Evolutionary conservation across 495 filamentous ascomycete genomes (phyloP).

Genomic region (Darksidea phi): DNA sequence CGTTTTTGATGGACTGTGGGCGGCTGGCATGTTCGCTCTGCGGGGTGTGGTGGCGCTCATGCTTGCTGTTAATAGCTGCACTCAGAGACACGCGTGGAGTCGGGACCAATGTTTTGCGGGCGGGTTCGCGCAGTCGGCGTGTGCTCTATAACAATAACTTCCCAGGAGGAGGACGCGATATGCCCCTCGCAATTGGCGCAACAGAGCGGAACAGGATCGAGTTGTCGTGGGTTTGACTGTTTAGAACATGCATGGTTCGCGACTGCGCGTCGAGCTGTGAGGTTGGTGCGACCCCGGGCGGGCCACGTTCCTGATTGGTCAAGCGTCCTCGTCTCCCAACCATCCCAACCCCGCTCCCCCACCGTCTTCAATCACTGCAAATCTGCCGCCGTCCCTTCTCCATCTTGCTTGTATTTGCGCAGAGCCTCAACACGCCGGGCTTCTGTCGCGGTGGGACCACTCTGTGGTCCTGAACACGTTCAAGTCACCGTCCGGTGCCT

Average conservation of each 20-base stretch:
- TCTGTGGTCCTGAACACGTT: too few species aligned
- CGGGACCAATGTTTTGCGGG: background rate
- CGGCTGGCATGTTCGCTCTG: conserved; percentile 8
- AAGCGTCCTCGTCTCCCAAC: too few species aligned
- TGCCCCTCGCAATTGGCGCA: background rate
- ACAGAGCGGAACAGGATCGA: background rate
- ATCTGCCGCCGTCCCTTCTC: too few species aligned
- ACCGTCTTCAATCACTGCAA: too few species aligned
- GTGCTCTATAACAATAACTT: background rate
- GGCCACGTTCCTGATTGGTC: too few species aligned
- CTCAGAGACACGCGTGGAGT: conserved; percentile 26
- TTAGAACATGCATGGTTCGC: background rate
- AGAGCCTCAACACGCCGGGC: too few species aligned
- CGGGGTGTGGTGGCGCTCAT: conserved; percentile 22
- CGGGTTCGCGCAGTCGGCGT: background rate
- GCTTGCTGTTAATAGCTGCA: conserved; percentile 5
- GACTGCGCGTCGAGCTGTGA: background rate
- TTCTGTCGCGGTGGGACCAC: too few species aligned
- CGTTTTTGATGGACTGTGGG: conserved; percentile 18
- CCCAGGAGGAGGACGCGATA: background rate
- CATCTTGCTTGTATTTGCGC: too few species aligned
- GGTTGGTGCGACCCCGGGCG: too few species aligned
- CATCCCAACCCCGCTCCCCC: too few species aligned
- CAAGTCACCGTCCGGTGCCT: too few species aligned
- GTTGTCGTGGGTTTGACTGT: conserved; percentile 6